These are phyloP conservation scores for Fraxinus latifolia DNA, from an alignment of 305 asterid species.

Conservation along the genomic window DNA sequence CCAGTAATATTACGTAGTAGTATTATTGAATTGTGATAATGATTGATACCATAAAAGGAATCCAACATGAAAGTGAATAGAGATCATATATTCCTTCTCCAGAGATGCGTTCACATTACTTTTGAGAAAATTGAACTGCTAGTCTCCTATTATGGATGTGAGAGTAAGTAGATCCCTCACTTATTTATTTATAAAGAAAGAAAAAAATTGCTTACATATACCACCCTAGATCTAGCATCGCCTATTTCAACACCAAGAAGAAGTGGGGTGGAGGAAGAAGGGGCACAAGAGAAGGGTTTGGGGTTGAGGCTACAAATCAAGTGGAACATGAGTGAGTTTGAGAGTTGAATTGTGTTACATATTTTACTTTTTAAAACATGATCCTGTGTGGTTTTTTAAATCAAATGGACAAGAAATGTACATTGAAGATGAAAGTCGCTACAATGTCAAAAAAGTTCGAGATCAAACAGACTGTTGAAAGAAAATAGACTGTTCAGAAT, in stretches of 20 bases:
- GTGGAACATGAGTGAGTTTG: not conserved
- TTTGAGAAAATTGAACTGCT: not conserved
- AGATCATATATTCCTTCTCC: not conserved
- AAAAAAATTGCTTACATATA: not conserved
- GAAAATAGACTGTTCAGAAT: not conserved
- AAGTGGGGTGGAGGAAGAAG: not conserved
- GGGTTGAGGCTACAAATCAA: not conserved
- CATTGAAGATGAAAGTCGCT: not conserved
- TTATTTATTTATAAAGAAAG: not conserved
- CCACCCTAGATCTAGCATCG: not conserved
- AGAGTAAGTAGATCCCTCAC: not conserved
- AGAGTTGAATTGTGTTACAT: not conserved
- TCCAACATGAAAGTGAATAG: not conserved
- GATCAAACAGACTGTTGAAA: not conserved
- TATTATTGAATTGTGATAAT: not conserved
- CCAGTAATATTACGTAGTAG: no score
- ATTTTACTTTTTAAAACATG: not conserved
- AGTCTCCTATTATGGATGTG: not conserved
- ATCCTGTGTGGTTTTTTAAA: not conserved
- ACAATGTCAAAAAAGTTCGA: not conserved
- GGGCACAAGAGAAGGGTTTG: not conserved
- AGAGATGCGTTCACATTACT: not conserved
- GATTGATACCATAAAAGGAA: not conserved
- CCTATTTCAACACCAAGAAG: not conserved
- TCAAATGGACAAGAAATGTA: not conserved